These are phyloP conservation scores for Pezizomycotina sp. DNA, from an alignment of 2,329 filamentous ascomycete species.

Conservation along the genomic window DNA sequence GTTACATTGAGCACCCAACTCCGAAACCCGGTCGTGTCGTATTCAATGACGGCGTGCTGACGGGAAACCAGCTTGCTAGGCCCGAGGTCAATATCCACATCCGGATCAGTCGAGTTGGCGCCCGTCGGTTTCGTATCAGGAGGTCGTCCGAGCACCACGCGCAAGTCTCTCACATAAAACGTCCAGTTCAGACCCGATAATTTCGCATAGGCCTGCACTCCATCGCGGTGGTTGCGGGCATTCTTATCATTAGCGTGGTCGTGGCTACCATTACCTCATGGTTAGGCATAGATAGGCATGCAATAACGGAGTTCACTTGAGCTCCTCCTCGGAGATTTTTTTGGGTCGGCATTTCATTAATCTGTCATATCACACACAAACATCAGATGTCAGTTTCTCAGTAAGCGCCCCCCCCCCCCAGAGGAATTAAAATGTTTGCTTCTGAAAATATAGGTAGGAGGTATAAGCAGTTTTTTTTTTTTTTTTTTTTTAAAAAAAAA, in stretches of 20 bases:
- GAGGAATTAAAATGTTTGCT: neutral
- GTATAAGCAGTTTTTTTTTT: neutral
- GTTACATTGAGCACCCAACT: slow-evolving; percentile 76
- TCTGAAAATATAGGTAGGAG: neutral
- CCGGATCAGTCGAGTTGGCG: slow-evolving; percentile 20
- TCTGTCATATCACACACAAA: no score
- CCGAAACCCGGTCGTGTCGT: slow-evolving; percentile 42
- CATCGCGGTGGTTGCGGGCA: slow-evolving; percentile 41
- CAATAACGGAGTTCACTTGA: slow-evolving; percentile 25
- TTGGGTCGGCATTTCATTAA: no score
- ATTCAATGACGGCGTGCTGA: slow-evolving; percentile 58
- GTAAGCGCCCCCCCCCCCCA: no score
- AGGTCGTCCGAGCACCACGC: slow-evolving; percentile 58
- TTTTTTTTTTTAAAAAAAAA: slow-evolving; percentile 1
- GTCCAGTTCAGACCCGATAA: slow-evolving; percentile 71
- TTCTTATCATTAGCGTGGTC: slow-evolving; percentile 50
- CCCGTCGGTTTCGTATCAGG: slow-evolving; percentile 34
- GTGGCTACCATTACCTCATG: slow-evolving; percentile 39
- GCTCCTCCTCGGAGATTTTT: no score
- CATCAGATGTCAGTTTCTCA: no score
- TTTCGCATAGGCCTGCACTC: slow-evolving; percentile 62
- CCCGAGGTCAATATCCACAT: slow-evolving; percentile 72
- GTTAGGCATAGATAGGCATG: slow-evolving; percentile 23
- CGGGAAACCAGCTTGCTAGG: slow-evolving; percentile 69
- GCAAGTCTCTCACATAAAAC: slow-evolving; percentile 62